A percentile compares a stretch with the other conserved stretches of the same genome.
phyloP scores from a whole-genome alignment of 345 rosid species.

The Gossypium arboreum region DNA sequence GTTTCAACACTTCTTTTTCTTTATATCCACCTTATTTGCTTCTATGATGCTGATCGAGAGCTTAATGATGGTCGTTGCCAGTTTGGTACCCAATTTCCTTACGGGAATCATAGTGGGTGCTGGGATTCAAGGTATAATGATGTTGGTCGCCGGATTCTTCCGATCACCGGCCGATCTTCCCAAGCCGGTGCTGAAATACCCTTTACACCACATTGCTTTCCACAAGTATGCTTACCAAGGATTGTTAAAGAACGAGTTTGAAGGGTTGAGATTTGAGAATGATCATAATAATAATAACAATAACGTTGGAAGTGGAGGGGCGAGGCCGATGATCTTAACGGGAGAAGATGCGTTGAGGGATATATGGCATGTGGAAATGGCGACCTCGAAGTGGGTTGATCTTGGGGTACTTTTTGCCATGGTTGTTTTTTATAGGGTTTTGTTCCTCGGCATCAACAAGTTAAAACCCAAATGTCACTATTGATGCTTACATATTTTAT shows the following conservation, averaged over 20 bases:
- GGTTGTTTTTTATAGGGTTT: constrained; percentile 27
- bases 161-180: constrained; percentile 29
- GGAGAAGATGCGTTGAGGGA: constrained; percentile 36
- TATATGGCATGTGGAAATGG: constrained; percentile 43
- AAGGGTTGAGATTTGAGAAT: constrained; percentile 25
- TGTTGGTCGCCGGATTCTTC: constrained; percentile 44
- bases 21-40: constrained; percentile 22
- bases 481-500: too few relatives aligned
- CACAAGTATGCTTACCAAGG: constrained; percentile 42
- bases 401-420: constrained; percentile 37
- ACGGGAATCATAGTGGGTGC: constrained; percentile 47
- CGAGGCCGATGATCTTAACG: neutral
- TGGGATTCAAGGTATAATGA: constrained; percentile 50
- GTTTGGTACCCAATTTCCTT: constrained; percentile 36
- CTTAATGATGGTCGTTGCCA: constrained; percentile 25
- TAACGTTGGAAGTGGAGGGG: constrained; percentile 4
- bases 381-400: constrained; percentile 49
- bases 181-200: constrained; percentile 36
- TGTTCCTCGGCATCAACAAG: constrained; percentile 34
- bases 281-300: too few relatives aligned
- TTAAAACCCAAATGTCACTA: too few relatives aligned
- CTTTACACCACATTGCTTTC: constrained; percentile 42
- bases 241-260: constrained; percentile 48
- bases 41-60: constrained; percentile 49
- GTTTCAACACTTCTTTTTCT: constrained; percentile 33